A percentile compares a stretch with the other conserved stretches of the same genome.
Conservation (phyloP, 805 yeast genomes). For the Candida boleticola region DNA sequence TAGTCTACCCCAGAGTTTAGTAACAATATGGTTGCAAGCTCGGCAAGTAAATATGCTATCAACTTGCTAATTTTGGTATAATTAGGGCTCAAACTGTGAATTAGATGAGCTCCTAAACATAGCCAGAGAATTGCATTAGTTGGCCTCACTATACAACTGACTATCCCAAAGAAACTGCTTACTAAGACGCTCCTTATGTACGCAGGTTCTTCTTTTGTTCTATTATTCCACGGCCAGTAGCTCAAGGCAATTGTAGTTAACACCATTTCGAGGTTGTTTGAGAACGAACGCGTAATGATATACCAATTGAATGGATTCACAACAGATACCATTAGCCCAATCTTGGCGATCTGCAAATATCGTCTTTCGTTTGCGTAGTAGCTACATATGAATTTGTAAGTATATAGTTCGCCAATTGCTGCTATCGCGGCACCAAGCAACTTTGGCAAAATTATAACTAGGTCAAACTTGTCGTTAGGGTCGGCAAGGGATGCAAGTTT, state of each 20-base stretch:
- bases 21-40: constrained; percentile 24
- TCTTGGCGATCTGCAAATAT: constrained; percentile 26
- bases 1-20: constrained; percentile 52
- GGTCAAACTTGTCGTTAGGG: constrained; percentile 30
- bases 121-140: constrained; percentile 81
- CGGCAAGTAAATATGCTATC: constrained; percentile 16
- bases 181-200: constrained; percentile 17
- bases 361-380: constrained; percentile 28
- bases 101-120: constrained; percentile 44
- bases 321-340: constrained; percentile 51
- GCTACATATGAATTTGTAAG: constrained; percentile 46
- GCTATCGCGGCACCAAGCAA: constrained; percentile 67
- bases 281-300: constrained; percentile 76
- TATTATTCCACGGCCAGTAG: constrained; percentile 65
- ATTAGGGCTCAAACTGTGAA: neutral
- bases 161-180: constrained; percentile 52
- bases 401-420: constrained; percentile 64
- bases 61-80: constrained; percentile 8
- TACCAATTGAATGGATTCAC: constrained; percentile 80
- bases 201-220: constrained; percentile 7
- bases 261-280: constrained; percentile 77
- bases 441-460: constrained; percentile 50
- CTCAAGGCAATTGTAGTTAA: constrained; percentile 65
- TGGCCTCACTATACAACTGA: constrained; percentile 76
- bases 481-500: constrained; percentile 29